Evolutionary conservation across 1,139 yeast species (phyloP).

Genomic region (Hemisphaericaspora xylofermentans): DNA sequence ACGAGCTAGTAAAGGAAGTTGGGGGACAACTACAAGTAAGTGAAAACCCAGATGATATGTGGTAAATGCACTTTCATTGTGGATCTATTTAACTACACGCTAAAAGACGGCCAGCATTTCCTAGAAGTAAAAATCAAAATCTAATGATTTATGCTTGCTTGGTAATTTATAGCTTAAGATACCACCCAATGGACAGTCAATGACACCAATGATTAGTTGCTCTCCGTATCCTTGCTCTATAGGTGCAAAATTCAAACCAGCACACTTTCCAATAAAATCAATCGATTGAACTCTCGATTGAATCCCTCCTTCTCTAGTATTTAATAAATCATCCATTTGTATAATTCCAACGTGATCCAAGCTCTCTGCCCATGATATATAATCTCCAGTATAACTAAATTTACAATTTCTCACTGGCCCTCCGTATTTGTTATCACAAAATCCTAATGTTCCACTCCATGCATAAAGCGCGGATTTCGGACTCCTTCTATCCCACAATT

Average conservation of each 20-base stretch:
- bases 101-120: neutral
- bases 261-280: slow-evolving; percentile 57
- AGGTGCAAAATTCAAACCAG: slow-evolving; percentile 53
- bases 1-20: slow-evolving; percentile 32
- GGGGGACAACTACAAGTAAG: slow-evolving; percentile 43
- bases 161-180: slow-evolving; percentile 48
- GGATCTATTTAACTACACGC: neutral
- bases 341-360: slow-evolving; percentile 58
- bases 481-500: slow-evolving; percentile 51
- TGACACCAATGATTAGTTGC: slow-evolving; percentile 51
- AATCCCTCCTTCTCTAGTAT: slow-evolving; percentile 15
- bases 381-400: slow-evolving; percentile 47
- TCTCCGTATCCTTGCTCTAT: slow-evolving; percentile 47
- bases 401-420: slow-evolving; percentile 56
- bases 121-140: slow-evolving; percentile 40
- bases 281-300: slow-evolving; percentile 44
- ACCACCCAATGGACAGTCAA: slow-evolving; percentile 61
- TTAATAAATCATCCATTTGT: slow-evolving; percentile 31
- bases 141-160: slow-evolving; percentile 35
- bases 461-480: slow-evolving; percentile 26
- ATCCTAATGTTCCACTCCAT: slow-evolving; percentile 41
- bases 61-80: slow-evolving; percentile 24
- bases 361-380: slow-evolving; percentile 58
- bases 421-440: slow-evolving; percentile 18
- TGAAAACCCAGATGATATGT: slow-evolving; percentile 45